phyloP scores from a whole-genome alignment of 164 flowering plant species.

The Tetracentron sinense region DNA sequence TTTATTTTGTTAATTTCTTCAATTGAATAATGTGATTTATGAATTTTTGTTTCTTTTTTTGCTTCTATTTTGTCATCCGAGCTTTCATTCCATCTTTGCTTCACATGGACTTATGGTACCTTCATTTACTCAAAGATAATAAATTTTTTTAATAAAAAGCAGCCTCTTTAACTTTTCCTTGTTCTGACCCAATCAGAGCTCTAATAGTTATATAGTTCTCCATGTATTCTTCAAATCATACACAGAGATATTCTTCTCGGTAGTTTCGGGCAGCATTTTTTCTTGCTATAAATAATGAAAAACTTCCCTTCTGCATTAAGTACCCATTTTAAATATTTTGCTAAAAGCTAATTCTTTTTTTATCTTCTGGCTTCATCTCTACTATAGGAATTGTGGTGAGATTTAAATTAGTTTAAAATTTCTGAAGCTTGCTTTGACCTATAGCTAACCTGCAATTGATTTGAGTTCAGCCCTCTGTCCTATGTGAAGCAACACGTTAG shows the following conservation, averaged over 20 bases:
- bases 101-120: neutral
- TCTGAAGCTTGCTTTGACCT: conserved; percentile 1
- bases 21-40: too few species aligned
- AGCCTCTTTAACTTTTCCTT: neutral
- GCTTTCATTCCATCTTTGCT: neutral
- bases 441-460: neutral
- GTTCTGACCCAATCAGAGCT: neutral
- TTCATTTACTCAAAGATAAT: neutral
- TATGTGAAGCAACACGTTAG: neutral
- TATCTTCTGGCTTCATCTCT: neutral
- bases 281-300: too few species aligned
- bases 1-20: neutral
- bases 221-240: neutral
- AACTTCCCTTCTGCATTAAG: neutral
- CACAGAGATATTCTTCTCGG: neutral
- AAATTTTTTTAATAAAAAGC: neutral
- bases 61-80: neutral
- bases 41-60: neutral
- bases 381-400: neutral
- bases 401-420: neutral
- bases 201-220: neutral
- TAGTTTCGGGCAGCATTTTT: neutral
- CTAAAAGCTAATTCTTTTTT: too few species aligned
- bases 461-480: conserved; percentile 8
- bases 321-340: neutral